Conservation (phyloP, 2,329 filamentous ascomycete species). For the Sporothrix phasma region DNA sequence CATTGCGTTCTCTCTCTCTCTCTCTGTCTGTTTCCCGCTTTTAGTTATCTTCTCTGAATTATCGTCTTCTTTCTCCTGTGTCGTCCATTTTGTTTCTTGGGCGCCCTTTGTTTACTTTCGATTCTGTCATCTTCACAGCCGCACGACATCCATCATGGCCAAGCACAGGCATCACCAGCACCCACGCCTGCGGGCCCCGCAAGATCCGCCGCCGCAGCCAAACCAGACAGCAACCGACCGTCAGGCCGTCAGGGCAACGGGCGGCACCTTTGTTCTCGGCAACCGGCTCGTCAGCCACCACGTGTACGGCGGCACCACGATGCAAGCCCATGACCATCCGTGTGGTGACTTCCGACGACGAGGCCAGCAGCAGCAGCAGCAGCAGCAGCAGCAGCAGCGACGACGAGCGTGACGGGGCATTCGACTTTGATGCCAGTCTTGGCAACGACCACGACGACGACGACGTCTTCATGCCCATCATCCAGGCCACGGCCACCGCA, state of each 20-base stretch:
- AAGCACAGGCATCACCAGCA: neutral
- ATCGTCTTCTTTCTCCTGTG: neutral
- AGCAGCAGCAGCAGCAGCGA: neutral
- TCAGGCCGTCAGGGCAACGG: neutral
- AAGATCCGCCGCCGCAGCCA: neutral
- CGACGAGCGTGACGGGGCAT: neutral
- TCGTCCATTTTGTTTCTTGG: neutral
- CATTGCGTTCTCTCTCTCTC: neutral
- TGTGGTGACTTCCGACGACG: neutral
- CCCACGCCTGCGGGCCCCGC: neutral
- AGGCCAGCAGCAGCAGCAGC: neutral
- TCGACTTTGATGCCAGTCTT: neutral
- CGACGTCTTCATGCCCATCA: conserved; percentile 3
- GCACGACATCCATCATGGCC: neutral
- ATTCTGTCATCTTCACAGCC: neutral
- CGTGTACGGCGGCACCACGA: neutral
- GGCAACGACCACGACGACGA: neutral
- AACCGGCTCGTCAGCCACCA: neutral
- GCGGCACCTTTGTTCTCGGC: neutral
- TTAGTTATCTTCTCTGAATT: neutral
- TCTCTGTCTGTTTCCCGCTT: neutral
- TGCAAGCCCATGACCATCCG: conserved; percentile 1
- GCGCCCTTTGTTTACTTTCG: neutral
- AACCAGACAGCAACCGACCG: neutral
- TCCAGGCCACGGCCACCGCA: neutral